These are phyloP conservation scores for Arabidopsis arenosa DNA, from an alignment of 345 rosid species.

Conservation along the genomic window DNA sequence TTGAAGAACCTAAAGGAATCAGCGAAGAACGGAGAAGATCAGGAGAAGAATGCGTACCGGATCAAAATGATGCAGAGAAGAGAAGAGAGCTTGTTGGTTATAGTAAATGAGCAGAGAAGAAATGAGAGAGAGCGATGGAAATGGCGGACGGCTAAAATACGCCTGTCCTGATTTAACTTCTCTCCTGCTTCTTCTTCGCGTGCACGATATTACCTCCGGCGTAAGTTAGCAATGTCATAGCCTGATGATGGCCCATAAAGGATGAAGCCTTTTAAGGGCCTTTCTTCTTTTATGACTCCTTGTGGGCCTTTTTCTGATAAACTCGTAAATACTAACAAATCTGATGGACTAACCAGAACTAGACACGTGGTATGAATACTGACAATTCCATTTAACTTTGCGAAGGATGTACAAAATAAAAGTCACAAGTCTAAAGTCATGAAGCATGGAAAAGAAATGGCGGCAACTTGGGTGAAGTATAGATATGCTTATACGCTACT, in stretches of 20 bases:
- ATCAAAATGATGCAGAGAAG: slow-evolving; percentile 31
- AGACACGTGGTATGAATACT: not conserved
- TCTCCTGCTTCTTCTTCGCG: slow-evolving; percentile 36
- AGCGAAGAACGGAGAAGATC: not conserved
- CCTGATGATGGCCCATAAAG: slow-evolving; percentile 6
- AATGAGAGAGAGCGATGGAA: slow-evolving; percentile 34
- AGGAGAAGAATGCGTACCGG: slow-evolving; percentile 28
- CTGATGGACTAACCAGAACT: not conserved
- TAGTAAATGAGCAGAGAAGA: slow-evolving; percentile 32
- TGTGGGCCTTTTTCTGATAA: slow-evolving; percentile 4
- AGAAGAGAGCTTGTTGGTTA: slow-evolving; percentile 5
- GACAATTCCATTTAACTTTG: not conserved
- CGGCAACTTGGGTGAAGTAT: slow-evolving; percentile 13
- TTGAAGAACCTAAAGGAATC: slow-evolving; percentile 27
- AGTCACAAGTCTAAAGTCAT: too few species aligned
- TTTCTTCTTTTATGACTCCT: not conserved
- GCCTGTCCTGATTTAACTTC: slow-evolving; percentile 34
- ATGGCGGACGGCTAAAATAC: slow-evolving; percentile 48
- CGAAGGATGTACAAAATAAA: not conserved
- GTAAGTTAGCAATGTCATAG: slow-evolving; percentile 32
- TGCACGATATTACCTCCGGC: slow-evolving; percentile 37
- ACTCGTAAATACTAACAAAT: not conserved
- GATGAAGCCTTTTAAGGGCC: slow-evolving; percentile 11
- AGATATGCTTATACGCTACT: slow-evolving; percentile 33
- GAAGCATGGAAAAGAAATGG: slow-evolving; percentile 12